Conservation (phyloP, 306 rosid species). For the Castanospermum australe region DNA sequence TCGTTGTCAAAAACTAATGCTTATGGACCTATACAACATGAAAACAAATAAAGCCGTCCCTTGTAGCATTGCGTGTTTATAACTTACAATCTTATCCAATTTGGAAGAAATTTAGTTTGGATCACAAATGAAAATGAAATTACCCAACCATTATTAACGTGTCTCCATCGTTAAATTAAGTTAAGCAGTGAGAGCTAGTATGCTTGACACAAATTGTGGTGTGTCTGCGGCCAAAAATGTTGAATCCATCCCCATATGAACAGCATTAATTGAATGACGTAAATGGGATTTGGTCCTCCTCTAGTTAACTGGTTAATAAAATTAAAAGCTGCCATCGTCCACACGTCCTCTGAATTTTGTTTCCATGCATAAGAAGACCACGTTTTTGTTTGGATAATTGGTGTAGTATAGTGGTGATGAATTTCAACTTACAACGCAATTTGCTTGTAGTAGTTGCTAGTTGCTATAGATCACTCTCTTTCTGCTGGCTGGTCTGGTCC, state of each 20-base stretch:
- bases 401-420: too few species aligned
- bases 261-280: not conserved
- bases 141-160: not conserved
- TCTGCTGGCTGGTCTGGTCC: not conserved
- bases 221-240: not conserved
- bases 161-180: not conserved
- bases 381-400: too few species aligned
- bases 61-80: not conserved
- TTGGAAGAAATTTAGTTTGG: not conserved
- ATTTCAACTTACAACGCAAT: too few species aligned
- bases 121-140: not conserved
- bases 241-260: not conserved
- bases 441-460: not conserved
- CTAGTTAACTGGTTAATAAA: not conserved
- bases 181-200: not conserved
- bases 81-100: not conserved
- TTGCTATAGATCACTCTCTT: not conserved
- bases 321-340: not conserved
- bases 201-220: not conserved
- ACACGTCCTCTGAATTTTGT: not conserved
- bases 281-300: not conserved
- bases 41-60: slow-evolving; percentile 10
- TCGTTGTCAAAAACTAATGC: not conserved
- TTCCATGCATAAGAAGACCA: not conserved
- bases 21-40: not conserved